Evolutionary conservation across 768 basidiomycete genomes (phyloP).

Genomic region (Calocybe cyanea): DNA sequence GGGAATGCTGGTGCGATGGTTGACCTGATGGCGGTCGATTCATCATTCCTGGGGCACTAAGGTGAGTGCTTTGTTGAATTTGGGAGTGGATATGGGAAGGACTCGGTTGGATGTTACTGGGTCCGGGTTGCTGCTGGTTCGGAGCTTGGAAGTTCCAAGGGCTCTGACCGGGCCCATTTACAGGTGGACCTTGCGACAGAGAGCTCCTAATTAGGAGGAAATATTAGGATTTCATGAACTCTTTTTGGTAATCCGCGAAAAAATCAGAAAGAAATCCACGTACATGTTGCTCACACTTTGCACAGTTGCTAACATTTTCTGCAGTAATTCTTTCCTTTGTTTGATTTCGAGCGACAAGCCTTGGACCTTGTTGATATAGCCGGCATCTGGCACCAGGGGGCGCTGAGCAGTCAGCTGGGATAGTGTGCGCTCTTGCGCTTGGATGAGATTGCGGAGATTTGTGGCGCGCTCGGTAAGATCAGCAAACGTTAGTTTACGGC

Average conservation of each 20-base stretch:
- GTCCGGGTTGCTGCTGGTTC: slow-evolving; percentile 11
- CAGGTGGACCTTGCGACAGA: slow-evolving; percentile 18
- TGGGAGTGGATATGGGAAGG: slow-evolving; percentile 30
- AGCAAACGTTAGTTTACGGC: slow-evolving; percentile 2
- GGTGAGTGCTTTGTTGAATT: slow-evolving; percentile 21
- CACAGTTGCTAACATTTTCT: slow-evolving; percentile 29
- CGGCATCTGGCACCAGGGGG: slow-evolving; percentile 15
- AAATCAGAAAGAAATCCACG: slow-evolving; percentile 1
- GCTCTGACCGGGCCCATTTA: slow-evolving; percentile 13
- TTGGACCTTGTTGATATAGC: slow-evolving; percentile 19
- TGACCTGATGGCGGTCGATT: slow-evolving; percentile 34
- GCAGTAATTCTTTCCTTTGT: slow-evolving; percentile 34
- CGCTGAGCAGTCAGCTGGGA: slow-evolving; percentile 6
- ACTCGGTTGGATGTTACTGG: slow-evolving; percentile 19
- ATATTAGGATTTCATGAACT: neutral
- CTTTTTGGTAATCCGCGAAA: neutral
- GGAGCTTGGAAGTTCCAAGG: slow-evolving; percentile 16
- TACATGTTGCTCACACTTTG: slow-evolving; percentile 19
- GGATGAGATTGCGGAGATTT: slow-evolving; percentile 5
- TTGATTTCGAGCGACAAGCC: slow-evolving; percentile 22
- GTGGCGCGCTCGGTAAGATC: slow-evolving; percentile 16
- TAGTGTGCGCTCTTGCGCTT: slow-evolving; percentile 10
- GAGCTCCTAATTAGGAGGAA: slow-evolving; percentile 6
- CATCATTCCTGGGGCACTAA: slow-evolving; percentile 23
- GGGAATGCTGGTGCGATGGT: slow-evolving; percentile 33